Evolutionary conservation across 441 rosid genomes (phyloP), one percentile per base, ranked within the genome.

Genomic region (Gossypium gossypioides): DNA sequence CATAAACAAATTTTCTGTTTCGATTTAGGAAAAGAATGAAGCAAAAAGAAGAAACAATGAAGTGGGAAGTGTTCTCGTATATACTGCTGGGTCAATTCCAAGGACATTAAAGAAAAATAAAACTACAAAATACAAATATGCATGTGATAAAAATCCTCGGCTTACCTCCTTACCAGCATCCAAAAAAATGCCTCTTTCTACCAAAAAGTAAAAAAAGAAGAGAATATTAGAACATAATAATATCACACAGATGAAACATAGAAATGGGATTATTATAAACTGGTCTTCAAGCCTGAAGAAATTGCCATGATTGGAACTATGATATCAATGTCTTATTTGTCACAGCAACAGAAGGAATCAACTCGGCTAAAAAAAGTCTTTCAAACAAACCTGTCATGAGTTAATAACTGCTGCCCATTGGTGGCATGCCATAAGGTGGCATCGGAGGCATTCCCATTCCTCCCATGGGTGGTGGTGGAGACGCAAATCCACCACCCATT

Each of bases 371-470:
- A 24, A 22, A 19, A 3, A 4, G 19, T 69, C 27, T 15, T 10
- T 21, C 29, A 8, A 21, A 68, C 48, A 19, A 57, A 58, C 56
- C 56, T 24, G 25, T 44, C 2, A 58, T 9, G 52, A 63, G 29
- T 84, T 81, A 94, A 79, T 92, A 92, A 78, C 87, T 82, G 79
- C 87, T 82, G 27, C 98, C 93, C 99, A 92, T 95, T 3, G 97
- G 86, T 1, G 97, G 97, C 96, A 92, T 91, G 64, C 97, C 99
- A 12, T 75, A 92, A 51, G 98, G 84, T 19, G 99, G 97, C 99
- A 94, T 89, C 0, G 91, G 91, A 15, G 91, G 96, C 99, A 95
- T 89, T 13, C 97, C 97, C 90, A 89, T 86, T 24, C 90, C 99
- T 0, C 89, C 91, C 96, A 92, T 89, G 1, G 84, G 87, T 55